Base-by-base conservation (phyloP, 768 basidiomycete genomes). In the Imleria badia region DNA sequence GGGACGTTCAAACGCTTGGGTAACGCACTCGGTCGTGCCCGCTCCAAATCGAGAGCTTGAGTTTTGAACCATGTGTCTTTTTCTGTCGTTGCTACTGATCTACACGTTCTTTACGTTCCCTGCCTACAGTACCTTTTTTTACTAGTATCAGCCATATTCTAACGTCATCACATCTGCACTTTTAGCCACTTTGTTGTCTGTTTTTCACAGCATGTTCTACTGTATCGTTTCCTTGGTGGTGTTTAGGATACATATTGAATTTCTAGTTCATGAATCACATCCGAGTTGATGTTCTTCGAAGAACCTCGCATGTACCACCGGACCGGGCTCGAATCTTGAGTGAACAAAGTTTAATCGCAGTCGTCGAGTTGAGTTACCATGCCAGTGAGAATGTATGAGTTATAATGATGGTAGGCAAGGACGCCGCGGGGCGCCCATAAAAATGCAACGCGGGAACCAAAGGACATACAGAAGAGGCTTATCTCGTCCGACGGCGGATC, bases 31-130 rank as follows among this genome's bases (percentile, higher is more conserved):
- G 48, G 42, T 10, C 63, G 70, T 43, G 52, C 60, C 44, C 66
- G 70, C 15, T 38, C 59, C 14, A 70, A 52, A 54, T 67, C 61
- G 3, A 59, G 52, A 56, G 22, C 51, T 33, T 63, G 52, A 66
- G 33, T 17, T 48, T 40, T 15, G 38, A 45, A 31, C 38, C 53
- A 44, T 49, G 5, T 15, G 42, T 22, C 35, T 20, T 26, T 48
- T 17, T 9, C 3, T 26, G n/a, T 26, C 22, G 22, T 52, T 56
- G 54, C 15, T 55, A 63, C 45, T 13, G 40, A 46, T 41, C 38
- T 10, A 30, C 49, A 15, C 17, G 22, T 35, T 19, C 44, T 22
- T 59, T 56, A 61, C 60, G 45, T 56, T 54, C 44, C 13, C 20
- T 52, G 36, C 14, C 14, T 48, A 35, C 42, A 13, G 51, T 45